phyloP scores from a whole-genome alignment of 495 filamentous ascomycete genomes.

The Parathielavia hyrcaniae region DNA sequence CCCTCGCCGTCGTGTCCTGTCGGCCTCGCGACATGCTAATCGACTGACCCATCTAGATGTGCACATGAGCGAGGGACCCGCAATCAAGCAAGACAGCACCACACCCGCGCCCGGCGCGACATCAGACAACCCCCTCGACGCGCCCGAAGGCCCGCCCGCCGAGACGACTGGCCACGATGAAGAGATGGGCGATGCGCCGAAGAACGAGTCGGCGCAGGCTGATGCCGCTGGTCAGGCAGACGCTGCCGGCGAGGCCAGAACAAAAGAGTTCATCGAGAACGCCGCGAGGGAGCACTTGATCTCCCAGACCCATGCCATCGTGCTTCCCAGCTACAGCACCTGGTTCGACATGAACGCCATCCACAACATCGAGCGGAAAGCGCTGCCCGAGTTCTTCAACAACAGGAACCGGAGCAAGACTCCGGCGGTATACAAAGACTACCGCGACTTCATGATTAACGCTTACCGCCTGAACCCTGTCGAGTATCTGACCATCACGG shows the following conservation, averaged over 20 bases:
- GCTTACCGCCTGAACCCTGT: conserved; percentile 92
- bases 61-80: conserved; percentile 48
- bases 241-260: conserved; percentile 43
- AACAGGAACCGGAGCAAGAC: conserved; percentile 97
- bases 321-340: conserved; percentile 89
- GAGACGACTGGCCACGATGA: conserved; percentile 69
- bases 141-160: conserved; percentile 66
- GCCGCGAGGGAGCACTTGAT: conserved; percentile 85
- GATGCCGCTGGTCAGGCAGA: conserved; percentile 37
- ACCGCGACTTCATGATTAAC: conserved; percentile 99
- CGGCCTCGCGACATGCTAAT: background rate
- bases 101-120: conserved; percentile 48
- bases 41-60: conserved; percentile 37
- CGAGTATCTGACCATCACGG: conserved; percentile 95
- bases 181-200: conserved; percentile 75
- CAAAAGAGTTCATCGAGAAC: conserved; percentile 74
- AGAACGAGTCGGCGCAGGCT: conserved; percentile 48
- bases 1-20: background rate
- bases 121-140: conserved; percentile 82
- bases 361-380: conserved; percentile 82
- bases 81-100: conserved; percentile 50
- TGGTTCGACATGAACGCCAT: conserved; percentile 98
- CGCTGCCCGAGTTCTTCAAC: conserved; percentile 96
- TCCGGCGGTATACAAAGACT: conserved; percentile 94
- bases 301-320: conserved; percentile 86